Evolutionary conservation across 2,329 filamentous ascomycete species (phyloP), one percentile per base, ranked within the genome.

Genomic region (Alternaria hordeiaustralica): DNA sequence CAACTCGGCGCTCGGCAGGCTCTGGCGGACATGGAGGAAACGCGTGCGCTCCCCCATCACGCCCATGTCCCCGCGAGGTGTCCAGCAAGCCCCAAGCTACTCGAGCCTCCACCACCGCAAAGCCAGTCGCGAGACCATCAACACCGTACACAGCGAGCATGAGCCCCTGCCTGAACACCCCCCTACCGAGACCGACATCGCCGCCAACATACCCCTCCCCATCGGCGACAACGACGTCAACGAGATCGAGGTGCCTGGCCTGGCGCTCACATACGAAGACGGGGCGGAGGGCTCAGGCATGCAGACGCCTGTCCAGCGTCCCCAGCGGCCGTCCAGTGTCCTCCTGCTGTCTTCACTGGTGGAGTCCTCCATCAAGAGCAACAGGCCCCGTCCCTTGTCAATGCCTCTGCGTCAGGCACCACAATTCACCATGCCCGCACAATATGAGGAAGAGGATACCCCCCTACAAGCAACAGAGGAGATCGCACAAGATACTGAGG

Each of bases 11-110:
- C 84, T 99, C 2, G 96, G 96, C 20, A 87, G 94, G 53, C 84
- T 98, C 46, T 99, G 96, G 96, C 89, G 96, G 71, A 92, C 92
- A 25, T 99, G 96, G 96, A 93, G 96, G 82, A 97, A 97, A 82
- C 88, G 91, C 66, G 86, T 92, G 71, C 88, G 92, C 11, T 70
- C 76, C 3, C 74, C 77, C 26, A 65, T 68, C 3, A 68, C 71
- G n/a, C 74, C 77, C 2, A 66, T 75, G 6, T 68, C 70, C 4
- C 71, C 75, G 10, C 69, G 72, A 25, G 70, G 70, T 33, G 64
- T 77, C 13, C 73, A 71, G 23, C 70, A 66, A 23, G 66, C 72
- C 46, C 69, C 75, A 21, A 77, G 76, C 64, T 72, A 73, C 53
- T 65, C 70, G 15, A 78, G 75, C 60, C 71, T 78, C 3, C 73